Conservation (phyloP, 176 grass and related monocot genomes). For the Rhynchospora pubera region DNA sequence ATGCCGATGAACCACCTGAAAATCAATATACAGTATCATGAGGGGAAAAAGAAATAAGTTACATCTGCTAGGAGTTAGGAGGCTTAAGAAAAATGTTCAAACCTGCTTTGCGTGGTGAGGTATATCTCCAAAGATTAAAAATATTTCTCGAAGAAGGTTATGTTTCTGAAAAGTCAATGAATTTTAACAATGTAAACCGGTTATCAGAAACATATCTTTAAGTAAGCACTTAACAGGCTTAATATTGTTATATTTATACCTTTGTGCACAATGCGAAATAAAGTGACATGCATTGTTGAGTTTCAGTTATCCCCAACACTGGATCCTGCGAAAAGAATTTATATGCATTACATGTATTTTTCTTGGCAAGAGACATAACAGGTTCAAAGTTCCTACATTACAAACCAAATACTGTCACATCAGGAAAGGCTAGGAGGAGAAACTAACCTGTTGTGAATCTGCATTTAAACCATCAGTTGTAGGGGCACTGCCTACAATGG, state of each 20-base stretch:
- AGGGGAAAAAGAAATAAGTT: background rate
- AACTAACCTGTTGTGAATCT: background rate
- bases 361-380: background rate
- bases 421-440: background rate
- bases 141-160: conserved; percentile 82
- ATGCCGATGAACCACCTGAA: conserved; percentile 77
- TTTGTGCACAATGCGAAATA: conserved; percentile 97
- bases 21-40: background rate
- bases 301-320: conserved; percentile 47
- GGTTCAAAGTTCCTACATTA: background rate
- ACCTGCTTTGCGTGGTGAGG: conserved; percentile 86
- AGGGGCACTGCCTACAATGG: conserved; percentile 46
- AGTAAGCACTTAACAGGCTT: background rate
- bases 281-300: conserved; percentile 70
- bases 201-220: conserved; percentile 13
- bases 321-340: conserved; percentile 43
- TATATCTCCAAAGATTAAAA: conserved; percentile 67
- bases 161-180: conserved; percentile 63
- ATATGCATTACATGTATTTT: background rate
- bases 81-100: background rate
- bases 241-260: conserved; percentile 34
- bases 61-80: background rate
- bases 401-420: background rate
- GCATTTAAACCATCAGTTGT: conserved; percentile 26
- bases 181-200: conserved; percentile 29